Base-by-base conservation (phyloP, 768 basidiomycete genomes). In the Auriscalpium vulgare region DNA sequence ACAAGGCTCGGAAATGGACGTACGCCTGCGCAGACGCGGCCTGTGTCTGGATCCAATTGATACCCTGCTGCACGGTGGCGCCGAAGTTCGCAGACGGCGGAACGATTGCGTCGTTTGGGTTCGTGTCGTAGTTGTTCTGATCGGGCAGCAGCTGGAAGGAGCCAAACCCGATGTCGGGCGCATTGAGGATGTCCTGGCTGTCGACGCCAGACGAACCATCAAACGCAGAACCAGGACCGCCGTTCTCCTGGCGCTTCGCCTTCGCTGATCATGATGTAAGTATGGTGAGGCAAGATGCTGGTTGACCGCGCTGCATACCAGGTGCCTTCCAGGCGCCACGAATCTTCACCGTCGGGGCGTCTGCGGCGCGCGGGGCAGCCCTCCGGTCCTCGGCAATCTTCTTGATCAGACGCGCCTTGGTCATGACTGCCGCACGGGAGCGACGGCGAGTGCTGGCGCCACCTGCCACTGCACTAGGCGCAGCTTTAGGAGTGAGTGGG, bases 71-170 rank as follows among this genome's bases (percentile, higher is more conserved):
- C 40, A 74, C 59, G 1, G 67, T 64, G 37, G 65, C 58, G 46
- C 55, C 51, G 19, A 65, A 63, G 50, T 54, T 49, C 44, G 47
- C 14, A 10, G 50, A 49, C 37, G 60, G 54, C 10, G 54, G 19
- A 37, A 23, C 29, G 44, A 34, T 37, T 37, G 37, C 17, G 29
- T 46, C 56, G 34, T 55, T 47, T 38, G 56, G 53, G 16, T 49
- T n/a, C 19, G 58, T 13, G 19, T 29, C 55, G 62, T 74, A 74
- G 47, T 57, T 56, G 47, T 63, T 62, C 62, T 73, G 71, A 53
- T 74, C 73, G 10, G 73, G 73, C 63, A 72, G 70, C 47, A 72
- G 50, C 63, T 73, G 73, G 67, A 74, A 73, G 43, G 71, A 66
- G 40, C 63, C 66, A 44, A 72, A 71, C 54, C 67, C 71, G 51